Percentiles rank a stretch among this genome's conserved stretches.
Conservation (phyloP, 768 basidiomycete species). For the Mrakia frigida region DNA sequence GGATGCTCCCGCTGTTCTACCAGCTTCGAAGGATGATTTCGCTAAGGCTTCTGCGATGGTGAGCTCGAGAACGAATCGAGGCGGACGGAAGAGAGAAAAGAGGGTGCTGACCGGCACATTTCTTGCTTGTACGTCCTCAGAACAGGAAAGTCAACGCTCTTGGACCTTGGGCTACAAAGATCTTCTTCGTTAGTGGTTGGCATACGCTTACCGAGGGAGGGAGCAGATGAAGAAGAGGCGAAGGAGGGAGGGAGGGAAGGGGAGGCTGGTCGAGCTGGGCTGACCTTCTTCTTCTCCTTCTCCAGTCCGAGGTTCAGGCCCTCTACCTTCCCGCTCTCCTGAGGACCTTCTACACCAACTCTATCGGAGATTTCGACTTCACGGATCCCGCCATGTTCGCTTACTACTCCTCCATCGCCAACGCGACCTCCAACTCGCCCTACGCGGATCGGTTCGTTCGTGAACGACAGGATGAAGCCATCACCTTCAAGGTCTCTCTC, state of each 20-base stretch:
- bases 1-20: neutral
- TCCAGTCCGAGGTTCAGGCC: neutral
- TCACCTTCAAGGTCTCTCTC: neutral
- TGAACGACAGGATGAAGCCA: neutral
- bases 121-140: neutral
- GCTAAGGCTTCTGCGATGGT: neutral
- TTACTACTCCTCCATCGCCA: neutral
- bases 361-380: neutral
- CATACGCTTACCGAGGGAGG: too few relatives aligned
- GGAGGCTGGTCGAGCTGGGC: neutral
- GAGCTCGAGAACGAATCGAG: neutral
- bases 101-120: neutral
- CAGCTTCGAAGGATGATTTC: neutral
- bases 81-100: neutral
- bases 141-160: neutral
- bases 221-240: neutral
- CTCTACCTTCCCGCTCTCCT: neutral
- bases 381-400: neutral
- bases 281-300: neutral
- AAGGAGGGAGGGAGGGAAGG: neutral
- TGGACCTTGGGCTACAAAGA: neutral
- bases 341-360: neutral
- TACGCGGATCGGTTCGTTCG: neutral
- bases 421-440: neutral
- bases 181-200: neutral